A percentile compares a stretch with the other conserved stretches of the same genome.
phyloP scores from a whole-genome alignment of 768 basidiomycete genomes.

The Austroboletus festivus region DNA sequence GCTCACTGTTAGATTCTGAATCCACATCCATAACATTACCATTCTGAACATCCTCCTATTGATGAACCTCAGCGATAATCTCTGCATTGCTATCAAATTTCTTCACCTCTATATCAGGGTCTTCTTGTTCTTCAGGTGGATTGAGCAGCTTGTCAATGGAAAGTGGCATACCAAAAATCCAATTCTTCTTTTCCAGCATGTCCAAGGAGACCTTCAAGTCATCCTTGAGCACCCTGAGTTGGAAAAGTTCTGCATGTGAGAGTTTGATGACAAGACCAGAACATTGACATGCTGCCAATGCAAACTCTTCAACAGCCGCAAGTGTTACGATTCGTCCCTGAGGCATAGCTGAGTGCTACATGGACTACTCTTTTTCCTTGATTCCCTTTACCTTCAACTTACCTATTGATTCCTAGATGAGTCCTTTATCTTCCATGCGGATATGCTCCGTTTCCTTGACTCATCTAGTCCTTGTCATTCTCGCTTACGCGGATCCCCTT shows the following conservation, averaged over 20 bases:
- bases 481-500: too few species aligned
- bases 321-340: too few species aligned
- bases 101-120: background rate
- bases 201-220: background rate
- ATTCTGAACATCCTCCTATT: background rate
- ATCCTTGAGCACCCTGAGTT: background rate
- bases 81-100: background rate
- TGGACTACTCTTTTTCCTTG: too few species aligned
- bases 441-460: too few species aligned
- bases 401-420: too few species aligned
- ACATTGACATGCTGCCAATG: background rate
- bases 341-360: too few species aligned
- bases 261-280: background rate
- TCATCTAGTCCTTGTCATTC: too few species aligned
- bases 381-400: too few species aligned
- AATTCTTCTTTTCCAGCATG: background rate
- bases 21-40: background rate
- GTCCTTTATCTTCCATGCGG: too few species aligned
- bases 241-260: background rate
- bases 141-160: background rate
- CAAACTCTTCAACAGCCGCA: too few species aligned
- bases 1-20: background rate
- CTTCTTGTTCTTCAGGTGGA: background rate
- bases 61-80: background rate
- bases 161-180: background rate